Evolutionary conservation across 1,284 basidiomycete species (phyloP), one percentile per base, ranked within the genome.

Genomic region (Schizopora paradoxa): DNA sequence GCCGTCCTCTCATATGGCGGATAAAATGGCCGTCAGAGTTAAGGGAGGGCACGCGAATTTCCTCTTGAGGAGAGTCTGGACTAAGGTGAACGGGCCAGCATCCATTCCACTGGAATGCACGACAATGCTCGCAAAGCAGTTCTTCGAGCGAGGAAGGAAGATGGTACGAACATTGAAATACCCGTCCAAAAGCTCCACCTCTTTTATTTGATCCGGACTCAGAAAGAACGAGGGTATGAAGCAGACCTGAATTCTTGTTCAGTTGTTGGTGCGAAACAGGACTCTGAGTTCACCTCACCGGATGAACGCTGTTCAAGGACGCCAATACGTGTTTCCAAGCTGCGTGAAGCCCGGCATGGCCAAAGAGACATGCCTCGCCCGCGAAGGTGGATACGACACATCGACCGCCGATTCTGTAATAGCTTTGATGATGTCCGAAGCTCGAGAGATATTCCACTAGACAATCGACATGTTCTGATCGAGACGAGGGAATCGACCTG

Each of bases 301-400:
- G 48, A 18, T 26, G 38, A 10, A 42, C 22, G 26, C 46, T 34
- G 25, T 46, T 32, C 14, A 50, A 18, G 10, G 6, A 22, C 2
- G n/a, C 18, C 33, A 37, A 46, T 25, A 50, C 48, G 14, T 16
- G 38, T 13, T 61, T 65, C 83, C 83, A 86, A 37, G 78, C 83
- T 1, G 71, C 61, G 2, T 62, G 52, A 11, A 66, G 64, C 38
- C 66, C 74, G 8, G 51, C 60, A 56, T 76, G 74, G 41, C 86
- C 88, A 57, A 90, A 90, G 0, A 64, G 68, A 59, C 86, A 90
- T 38, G 69, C 64, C 53, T 88, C 81, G 18, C 89, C 89, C 2
- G 86, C 69, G 61, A 92, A 92, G 1, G 86, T 87, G 0, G 85
- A 86, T 1, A 85, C 82, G 40, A 91, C 73, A 6, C 79, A 74